Evolutionary conservation across 2,329 filamentous ascomycete species (phyloP).

Genomic region (Blastomyces gilchristii): DNA sequence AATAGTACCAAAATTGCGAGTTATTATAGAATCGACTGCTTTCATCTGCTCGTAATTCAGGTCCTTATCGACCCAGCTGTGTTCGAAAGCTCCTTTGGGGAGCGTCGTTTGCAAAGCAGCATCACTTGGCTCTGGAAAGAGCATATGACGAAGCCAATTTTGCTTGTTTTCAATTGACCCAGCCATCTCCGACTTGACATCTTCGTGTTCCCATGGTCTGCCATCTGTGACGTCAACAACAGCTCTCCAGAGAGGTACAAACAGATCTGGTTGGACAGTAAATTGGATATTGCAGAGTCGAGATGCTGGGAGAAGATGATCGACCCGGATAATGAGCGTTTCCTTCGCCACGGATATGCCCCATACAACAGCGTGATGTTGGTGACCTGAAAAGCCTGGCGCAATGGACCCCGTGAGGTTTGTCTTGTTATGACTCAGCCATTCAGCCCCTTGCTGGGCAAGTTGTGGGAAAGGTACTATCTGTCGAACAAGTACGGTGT

Average conservation of each 20-base stretch:
- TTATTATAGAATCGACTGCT: slow-evolving; percentile 35
- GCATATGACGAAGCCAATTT: slow-evolving; percentile 27
- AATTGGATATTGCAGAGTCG: slow-evolving; percentile 20
- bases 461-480: slow-evolving; percentile 17
- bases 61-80: slow-evolving; percentile 30
- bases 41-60: slow-evolving; percentile 42
- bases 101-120: slow-evolving; percentile 32
- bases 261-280: slow-evolving; percentile 14
- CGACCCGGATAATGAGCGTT: slow-evolving; percentile 17
- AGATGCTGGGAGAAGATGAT: slow-evolving; percentile 12
- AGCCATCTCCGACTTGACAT: slow-evolving; percentile 41
- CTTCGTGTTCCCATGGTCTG: slow-evolving; percentile 43
- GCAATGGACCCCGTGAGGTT: slow-evolving; percentile 15
- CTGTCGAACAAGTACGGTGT: slow-evolving; percentile 20
- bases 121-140: slow-evolving; percentile 34
- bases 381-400: slow-evolving; percentile 20
- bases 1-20: slow-evolving; percentile 34
- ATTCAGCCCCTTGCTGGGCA: slow-evolving; percentile 13
- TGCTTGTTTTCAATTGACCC: slow-evolving; percentile 7
- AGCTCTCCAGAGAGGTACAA: slow-evolving; percentile 18
- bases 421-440: slow-evolving; percentile 15
- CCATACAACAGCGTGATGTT: slow-evolving; percentile 20
- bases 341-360: slow-evolving; percentile 17
- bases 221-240: slow-evolving; percentile 18
- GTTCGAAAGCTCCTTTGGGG: slow-evolving; percentile 26